Base-by-base conservation (phyloP, 176 grass and related monocot species). In the Eleusine indica region DNA sequence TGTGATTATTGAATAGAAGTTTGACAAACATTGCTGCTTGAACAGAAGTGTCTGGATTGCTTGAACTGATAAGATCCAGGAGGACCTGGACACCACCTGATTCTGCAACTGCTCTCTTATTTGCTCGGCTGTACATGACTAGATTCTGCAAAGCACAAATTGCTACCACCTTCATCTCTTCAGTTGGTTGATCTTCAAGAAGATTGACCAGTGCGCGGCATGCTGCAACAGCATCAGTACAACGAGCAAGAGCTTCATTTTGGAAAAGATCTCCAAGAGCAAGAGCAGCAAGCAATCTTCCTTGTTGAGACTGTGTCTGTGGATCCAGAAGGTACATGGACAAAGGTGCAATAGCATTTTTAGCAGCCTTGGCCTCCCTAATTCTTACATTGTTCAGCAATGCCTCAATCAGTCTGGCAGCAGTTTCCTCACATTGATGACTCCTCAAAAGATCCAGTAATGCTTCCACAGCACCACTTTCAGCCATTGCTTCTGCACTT, bases 101-200 rank as follows among this genome's bases (percentile, higher is more conserved):
- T 93, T 99, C 97, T 79, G 97, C 97, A 89, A 99, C 97, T 64
- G 97, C 97, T 86, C 97, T 91, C 86, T 99, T 99, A 86, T 99
- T 99, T 86, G 97, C 87, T 64, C 93, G 74, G 79, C 97, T 99
- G 74, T 94, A 99, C 91, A 90, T 96, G 74, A 99, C 97, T 65
- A 99, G 91, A 89, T 99, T 99, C 79, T 99, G 97, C 35, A 99
- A 77, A 49, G 97, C 91, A 86, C 97, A 99, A 79, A 99, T 94
- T 70, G 97, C 97, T 83, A 99, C 97, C 66, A 99, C 97, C 85
- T 99, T 99, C 97, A 99, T 99, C 82, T 99, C 97, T 90, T 99
- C 97, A 65, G 97, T 99, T 84, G 97, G 97, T 61, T 99, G 94
- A 65, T 99, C 97, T 94, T 99, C 97, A 18, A 99, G 93, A 85